phyloP scores from a whole-genome alignment of 2,329 filamentous ascomycete genomes.

The Phaeosphaeriaceae sp. region DNA sequence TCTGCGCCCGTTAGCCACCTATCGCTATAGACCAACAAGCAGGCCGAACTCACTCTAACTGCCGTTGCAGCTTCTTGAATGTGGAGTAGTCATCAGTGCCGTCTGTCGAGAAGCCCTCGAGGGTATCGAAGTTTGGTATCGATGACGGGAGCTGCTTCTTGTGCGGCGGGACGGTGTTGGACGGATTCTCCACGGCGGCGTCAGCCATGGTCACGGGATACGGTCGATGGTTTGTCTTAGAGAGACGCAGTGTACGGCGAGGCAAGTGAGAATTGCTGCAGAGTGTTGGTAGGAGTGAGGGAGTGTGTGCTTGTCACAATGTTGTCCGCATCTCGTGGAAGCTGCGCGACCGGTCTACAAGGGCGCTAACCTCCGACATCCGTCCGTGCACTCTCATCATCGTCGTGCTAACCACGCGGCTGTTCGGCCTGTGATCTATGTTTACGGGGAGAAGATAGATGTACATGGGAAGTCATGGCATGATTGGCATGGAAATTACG shows the following conservation, averaged over 20 bases:
- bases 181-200: conserved; percentile 82
- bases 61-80: conserved; percentile 94
- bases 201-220: conserved; percentile 72
- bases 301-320: conserved; percentile 20
- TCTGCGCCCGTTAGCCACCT: conserved; percentile 55
- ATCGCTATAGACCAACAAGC: conserved; percentile 1
- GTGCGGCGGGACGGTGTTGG: conserved; percentile 75
- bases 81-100: conserved; percentile 92
- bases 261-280: neutral
- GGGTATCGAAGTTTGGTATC: conserved; percentile 87
- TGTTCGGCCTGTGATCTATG: too few species aligned
- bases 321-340: conserved; percentile 36
- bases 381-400: conserved; percentile 19
- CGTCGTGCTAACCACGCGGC: neutral
- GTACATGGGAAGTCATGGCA: too few species aligned
- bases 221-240: neutral
- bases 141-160: conserved; percentile 80
- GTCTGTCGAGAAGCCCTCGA: conserved; percentile 83
- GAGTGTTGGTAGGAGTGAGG: conserved; percentile 2
- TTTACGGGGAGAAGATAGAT: too few species aligned
- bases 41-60: conserved; percentile 76
- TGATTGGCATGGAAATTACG: too few species aligned
- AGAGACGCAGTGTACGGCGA: neutral
- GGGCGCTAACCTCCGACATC: conserved; percentile 31
- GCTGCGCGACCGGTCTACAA: conserved; percentile 25